These are phyloP conservation scores for Cladosporium sp. DNA, from an alignment of 2,329 filamentous ascomycete species.

Conservation along the genomic window DNA sequence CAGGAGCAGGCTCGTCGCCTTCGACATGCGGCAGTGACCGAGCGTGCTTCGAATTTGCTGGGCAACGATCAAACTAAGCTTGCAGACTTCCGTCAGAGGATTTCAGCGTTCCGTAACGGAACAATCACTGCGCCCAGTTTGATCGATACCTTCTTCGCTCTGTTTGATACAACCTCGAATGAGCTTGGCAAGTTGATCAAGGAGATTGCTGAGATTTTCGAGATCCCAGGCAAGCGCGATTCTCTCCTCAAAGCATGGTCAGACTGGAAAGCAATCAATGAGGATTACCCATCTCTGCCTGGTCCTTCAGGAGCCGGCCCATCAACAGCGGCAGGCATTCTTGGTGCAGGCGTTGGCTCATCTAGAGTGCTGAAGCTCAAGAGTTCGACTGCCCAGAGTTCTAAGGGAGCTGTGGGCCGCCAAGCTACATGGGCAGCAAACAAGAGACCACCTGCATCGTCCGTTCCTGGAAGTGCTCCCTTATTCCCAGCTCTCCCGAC, in stretches of 20 bases:
- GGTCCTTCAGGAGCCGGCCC: conserved; percentile 69
- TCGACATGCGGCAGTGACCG: conserved; percentile 80
- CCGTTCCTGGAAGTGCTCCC: conserved; percentile 19
- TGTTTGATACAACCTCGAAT: conserved; percentile 77
- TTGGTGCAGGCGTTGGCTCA: conserved; percentile 56
- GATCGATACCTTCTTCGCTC: conserved; percentile 81
- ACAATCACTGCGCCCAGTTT: conserved; percentile 72
- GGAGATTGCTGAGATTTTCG: conserved; percentile 89
- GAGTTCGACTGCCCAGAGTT: conserved; percentile 68
- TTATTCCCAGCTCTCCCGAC: conserved; percentile 33
- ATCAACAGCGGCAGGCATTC: conserved; percentile 46
- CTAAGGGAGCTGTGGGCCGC: conserved; percentile 58
- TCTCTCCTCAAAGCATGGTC: conserved; percentile 82
- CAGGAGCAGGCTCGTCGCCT: conserved; percentile 79
- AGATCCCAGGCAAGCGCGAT: conserved; percentile 73
- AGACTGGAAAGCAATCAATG: conserved; percentile 92
- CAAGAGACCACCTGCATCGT: conserved; percentile 24
- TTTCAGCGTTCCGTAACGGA: conserved; percentile 75
- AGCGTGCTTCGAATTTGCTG: conserved; percentile 79
- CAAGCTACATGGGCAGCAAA: conserved; percentile 59
- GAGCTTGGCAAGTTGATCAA: conserved; percentile 87
- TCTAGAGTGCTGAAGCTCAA: conserved; percentile 67
- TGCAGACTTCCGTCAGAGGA: conserved; percentile 71
- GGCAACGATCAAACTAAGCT: conserved; percentile 76
- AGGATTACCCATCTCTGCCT: conserved; percentile 89